Evolutionary conservation across 2,329 filamentous ascomycete species (phyloP).

Genomic region (Phyllachora maydis): DNA sequence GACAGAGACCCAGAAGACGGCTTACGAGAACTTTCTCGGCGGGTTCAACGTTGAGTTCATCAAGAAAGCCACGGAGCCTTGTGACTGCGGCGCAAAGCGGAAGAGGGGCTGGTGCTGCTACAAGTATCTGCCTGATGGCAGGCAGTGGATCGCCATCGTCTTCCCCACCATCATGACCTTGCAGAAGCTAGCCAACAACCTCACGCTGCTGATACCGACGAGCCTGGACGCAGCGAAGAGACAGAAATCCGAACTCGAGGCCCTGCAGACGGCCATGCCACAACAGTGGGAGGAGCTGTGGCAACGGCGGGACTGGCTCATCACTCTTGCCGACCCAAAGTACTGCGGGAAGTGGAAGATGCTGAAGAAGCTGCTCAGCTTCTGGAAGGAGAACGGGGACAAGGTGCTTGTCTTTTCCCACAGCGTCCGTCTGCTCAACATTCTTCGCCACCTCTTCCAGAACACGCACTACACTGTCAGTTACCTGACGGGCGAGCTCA

Average conservation of each 20-base stretch:
- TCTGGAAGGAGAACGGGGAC: slow-evolving; percentile 79
- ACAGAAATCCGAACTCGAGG: slow-evolving; percentile 55
- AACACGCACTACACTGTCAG: slow-evolving; percentile 80
- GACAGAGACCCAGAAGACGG: slow-evolving; percentile 58
- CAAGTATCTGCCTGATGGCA: slow-evolving; percentile 33
- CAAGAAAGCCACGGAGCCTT: slow-evolving; percentile 43
- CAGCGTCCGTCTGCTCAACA: slow-evolving; percentile 65
- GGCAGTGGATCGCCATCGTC: slow-evolving; percentile 53
- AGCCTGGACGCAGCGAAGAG: slow-evolving; percentile 45
- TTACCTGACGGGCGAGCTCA: slow-evolving; percentile 73
- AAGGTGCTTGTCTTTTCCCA: slow-evolving; percentile 95
- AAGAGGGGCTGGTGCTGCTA: slow-evolving; percentile 71
- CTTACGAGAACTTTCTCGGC: slow-evolving; percentile 66
- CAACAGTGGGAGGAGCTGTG: slow-evolving; percentile 57
- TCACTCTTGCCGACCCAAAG: slow-evolving; percentile 66
- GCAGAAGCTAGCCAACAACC: slow-evolving; percentile 79
- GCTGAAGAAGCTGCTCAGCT: slow-evolving; percentile 63
- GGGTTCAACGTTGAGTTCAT: slow-evolving; percentile 52
- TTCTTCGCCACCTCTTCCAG: slow-evolving; percentile 69
- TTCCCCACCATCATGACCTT: slow-evolving; percentile 71
- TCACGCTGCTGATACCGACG: slow-evolving; percentile 66
- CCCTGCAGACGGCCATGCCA: slow-evolving; percentile 55
- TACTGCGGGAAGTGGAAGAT: slow-evolving; percentile 97
- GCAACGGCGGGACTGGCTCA: slow-evolving; percentile 52
- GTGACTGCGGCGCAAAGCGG: slow-evolving; percentile 46